Evolutionary conservation across 2,329 filamentous ascomycete species (phyloP), one percentile per base, ranked within the genome.

Genomic region (Neofusicoccum laricinum): DNA sequence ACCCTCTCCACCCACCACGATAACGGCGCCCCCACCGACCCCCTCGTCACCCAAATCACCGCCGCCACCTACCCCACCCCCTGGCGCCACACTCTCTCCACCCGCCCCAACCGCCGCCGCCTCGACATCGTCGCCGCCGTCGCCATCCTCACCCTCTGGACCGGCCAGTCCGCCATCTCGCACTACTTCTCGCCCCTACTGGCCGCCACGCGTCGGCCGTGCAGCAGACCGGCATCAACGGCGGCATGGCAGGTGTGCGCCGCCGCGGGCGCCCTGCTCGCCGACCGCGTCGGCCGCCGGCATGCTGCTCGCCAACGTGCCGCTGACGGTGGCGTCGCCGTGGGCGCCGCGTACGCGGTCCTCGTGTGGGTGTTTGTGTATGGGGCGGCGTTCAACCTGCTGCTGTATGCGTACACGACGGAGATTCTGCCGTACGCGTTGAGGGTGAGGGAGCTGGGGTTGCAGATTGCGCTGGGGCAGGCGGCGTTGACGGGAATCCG

Each of bases 1-100:
- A 79, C 86, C 6, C 76, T 89, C 36, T 78, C 82, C 8, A 81
- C 81, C 64, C 85, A 86, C 69, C 86, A 85, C 65, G 78, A 81
- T 2, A 65, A 70, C 32, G 79, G 84, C 61, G 77, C 79, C 30
- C 21, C 43, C 36, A 36, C 25, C 58, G 58, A 62, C 32, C 32
- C 45, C 6, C 45, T 62, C 58, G 58, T 49, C 45, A 8, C 30
- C 17, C 45, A 62, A 21, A 49, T 62, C 34, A 12, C 32, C 19
- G 36, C 46, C 3, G 43, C 46, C 30, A 30, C 4, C 25, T 5
- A 30, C 4, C 7, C 25, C 25, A 30, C 25, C 2, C 5, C 25
- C 25, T 30, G 25, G 25, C 25, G 25, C 25, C 25, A 6, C 25
- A 30, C 25, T 4, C 25, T 30, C 4, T 30, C 5, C 4, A 30